Evolutionary conservation across 1,284 basidiomycete species (phyloP).

Genomic region (Phlebopus sp.): DNA sequence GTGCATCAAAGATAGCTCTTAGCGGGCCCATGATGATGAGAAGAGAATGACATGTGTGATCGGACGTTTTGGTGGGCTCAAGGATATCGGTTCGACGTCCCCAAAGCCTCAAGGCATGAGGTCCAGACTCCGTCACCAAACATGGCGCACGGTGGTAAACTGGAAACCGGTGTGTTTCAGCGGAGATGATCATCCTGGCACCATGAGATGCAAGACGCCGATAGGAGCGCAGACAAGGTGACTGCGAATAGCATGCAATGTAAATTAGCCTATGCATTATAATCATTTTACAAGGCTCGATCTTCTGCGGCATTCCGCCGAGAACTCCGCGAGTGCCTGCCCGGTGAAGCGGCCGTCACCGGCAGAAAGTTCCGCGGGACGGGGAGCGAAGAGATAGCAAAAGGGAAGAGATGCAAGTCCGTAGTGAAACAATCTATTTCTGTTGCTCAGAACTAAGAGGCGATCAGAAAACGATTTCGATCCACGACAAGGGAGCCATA

Average conservation of each 20-base stretch:
- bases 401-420: conserved; percentile 24
- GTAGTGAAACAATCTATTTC: conserved; percentile 25
- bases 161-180: conserved; percentile 13
- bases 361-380: conserved; percentile 20
- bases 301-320: conserved; percentile 10
- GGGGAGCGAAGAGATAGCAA: conserved; percentile 5
- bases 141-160: conserved; percentile 20
- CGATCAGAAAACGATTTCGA: conserved; percentile 14
- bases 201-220: not conserved
- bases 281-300: conserved; percentile 14
- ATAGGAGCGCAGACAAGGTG: conserved; percentile 5
- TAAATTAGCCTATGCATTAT: conserved; percentile 31
- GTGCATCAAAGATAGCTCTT: conserved; percentile 1
- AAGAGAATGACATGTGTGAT: conserved; percentile 14
- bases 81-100: too few relatives aligned
- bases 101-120: too few relatives aligned
- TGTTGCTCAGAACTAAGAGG: conserved; percentile 30
- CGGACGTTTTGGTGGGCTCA: not conserved
- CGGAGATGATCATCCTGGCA: conserved; percentile 30
- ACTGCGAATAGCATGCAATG: conserved; percentile 16
- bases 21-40: conserved; percentile 9
- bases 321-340: conserved; percentile 6
- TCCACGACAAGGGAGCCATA: conserved; percentile 32
- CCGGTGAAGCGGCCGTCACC: conserved; percentile 13
- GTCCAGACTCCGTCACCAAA: not conserved